Evolutionary conservation across 129 eudicot genomes (phyloP), one percentile per base, ranked within the genome.

Genomic region (Lonicera japonica): DNA sequence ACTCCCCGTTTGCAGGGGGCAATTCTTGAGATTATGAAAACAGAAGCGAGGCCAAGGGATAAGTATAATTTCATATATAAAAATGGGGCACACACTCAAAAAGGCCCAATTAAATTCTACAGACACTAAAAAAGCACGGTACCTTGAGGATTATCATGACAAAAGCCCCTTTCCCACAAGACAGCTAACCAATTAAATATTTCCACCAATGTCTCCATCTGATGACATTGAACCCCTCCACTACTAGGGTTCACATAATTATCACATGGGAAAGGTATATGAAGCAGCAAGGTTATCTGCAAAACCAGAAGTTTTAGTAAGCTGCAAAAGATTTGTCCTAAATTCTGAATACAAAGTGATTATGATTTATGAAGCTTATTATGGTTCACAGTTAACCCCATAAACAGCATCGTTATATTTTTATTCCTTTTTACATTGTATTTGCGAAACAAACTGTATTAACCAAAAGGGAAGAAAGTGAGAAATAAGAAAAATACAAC

Each of bases 121-220:
- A 18, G 11, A 23, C 11, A 11, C 3, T 15, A 38, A 59, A 10
- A 40, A 12, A 60, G 6, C 79, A 53, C 38, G 18, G 50, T 77
- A 83, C 98, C 98, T 75, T 76, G 99, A 54, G 99, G 99, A 67
- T 94, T 94, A 70, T 88, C 95, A 79, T 94, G 99, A 78, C 73
- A 85, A 63, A 94, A 86, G 55, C 96, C 99, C 25, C 89, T 84
- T 63, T 80, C 87, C 99, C 96, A 94, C 82, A 94, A 74, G 21
- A 94, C 83, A 80, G 92, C 81, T 73, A 94, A 68, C 95, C 99
- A 88, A 58, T 74, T 75, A 70, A 82, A 92, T 64, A 75, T 80
- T 38, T 81, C 79, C 70, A 76, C 76, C 51, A 79, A 55, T 39
- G 82, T 79, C 64, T 73, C 95, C 87, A 87, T 80, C 59, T 70